phyloP scores from a whole-genome alignment of 768 basidiomycete genomes.

The Tylopilus sp. region DNA sequence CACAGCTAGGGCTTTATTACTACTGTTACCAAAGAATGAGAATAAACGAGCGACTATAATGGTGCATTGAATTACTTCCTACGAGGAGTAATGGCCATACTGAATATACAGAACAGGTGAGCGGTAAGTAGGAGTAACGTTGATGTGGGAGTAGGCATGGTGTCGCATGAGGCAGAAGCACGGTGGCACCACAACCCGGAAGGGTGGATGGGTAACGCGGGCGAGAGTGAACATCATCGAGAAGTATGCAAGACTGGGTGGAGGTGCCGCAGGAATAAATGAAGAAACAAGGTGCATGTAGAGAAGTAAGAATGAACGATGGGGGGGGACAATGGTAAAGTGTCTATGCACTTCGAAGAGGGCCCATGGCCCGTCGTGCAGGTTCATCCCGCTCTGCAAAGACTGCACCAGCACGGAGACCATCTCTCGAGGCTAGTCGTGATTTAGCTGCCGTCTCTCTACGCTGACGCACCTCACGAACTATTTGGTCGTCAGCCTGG shows the following conservation, averaged over 20 bases:
- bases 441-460: conserved; percentile 21
- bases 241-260: conserved; percentile 3
- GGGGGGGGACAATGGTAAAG: neutral
- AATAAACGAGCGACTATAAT: conserved; percentile 8
- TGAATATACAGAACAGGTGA: conserved; percentile 3
- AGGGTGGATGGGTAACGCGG: neutral
- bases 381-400: conserved; percentile 28
- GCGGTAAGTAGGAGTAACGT: neutral
- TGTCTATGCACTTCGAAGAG: conserved; percentile 18
- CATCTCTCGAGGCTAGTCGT: conserved; percentile 24
- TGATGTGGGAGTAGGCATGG: conserved; percentile 1
- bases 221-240: conserved; percentile 9
- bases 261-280: conserved; percentile 13
- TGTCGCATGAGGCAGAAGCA: conserved; percentile 8
- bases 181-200: neutral
- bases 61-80: conserved; percentile 8
- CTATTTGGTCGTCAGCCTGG: neutral
- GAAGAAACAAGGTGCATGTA: neutral
- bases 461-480: conserved; percentile 27
- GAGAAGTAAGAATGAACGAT: conserved; percentile 9
- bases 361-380: conserved; percentile 30
- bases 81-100: neutral
- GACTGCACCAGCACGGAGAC: conserved; percentile 31
- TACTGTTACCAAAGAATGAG: neutral
- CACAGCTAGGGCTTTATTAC: neutral